These are phyloP conservation scores for Yarrowia bubula DNA, from an alignment of 805 yeast species.

Conservation along the genomic window DNA sequence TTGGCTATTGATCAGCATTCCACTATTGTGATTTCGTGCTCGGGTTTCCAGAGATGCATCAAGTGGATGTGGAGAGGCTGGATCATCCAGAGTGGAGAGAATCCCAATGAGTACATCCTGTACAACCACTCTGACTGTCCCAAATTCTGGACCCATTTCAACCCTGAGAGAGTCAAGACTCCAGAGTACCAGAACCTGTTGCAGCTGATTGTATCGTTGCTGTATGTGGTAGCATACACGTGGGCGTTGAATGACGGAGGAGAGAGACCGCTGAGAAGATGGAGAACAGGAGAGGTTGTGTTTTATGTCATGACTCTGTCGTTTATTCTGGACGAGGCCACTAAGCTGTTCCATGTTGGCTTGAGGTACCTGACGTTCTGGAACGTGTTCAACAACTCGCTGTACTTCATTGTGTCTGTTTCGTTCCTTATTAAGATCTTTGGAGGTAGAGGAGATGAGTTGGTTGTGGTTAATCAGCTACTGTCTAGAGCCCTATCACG, in stretches of 20 bases:
- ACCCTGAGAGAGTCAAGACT: constrained; percentile 79
- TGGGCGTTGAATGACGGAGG: constrained; percentile 34
- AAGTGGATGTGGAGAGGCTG: constrained; percentile 94
- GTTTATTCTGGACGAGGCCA: constrained; percentile 62
- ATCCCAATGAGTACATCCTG: constrained; percentile 65
- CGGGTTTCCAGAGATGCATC: constrained; percentile 82
- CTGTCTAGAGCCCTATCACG: not conserved
- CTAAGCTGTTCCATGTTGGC: constrained; percentile 77
- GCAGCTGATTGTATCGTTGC: constrained; percentile 64
- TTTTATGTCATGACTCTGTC: constrained; percentile 67
- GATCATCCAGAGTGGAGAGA: constrained; percentile 72
- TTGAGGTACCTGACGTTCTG: constrained; percentile 68
- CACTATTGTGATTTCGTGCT: constrained; percentile 69
- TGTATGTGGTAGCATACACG: constrained; percentile 57
- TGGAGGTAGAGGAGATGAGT: not conserved
- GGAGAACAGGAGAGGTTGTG: constrained; percentile 45
- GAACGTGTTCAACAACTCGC: constrained; percentile 70
- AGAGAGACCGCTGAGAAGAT: constrained; percentile 15
- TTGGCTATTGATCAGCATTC: constrained; percentile 84
- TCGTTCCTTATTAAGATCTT: constrained; percentile 6
- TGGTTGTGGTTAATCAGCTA: not conserved
- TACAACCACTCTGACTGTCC: constrained; percentile 60
- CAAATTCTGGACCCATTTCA: constrained; percentile 60
- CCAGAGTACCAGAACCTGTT: constrained; percentile 77
- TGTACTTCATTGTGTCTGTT: constrained; percentile 54